Evolutionary conservation across 129 eudicot genomes (phyloP).

Genomic region (Dittrichia graveolens): DNA sequence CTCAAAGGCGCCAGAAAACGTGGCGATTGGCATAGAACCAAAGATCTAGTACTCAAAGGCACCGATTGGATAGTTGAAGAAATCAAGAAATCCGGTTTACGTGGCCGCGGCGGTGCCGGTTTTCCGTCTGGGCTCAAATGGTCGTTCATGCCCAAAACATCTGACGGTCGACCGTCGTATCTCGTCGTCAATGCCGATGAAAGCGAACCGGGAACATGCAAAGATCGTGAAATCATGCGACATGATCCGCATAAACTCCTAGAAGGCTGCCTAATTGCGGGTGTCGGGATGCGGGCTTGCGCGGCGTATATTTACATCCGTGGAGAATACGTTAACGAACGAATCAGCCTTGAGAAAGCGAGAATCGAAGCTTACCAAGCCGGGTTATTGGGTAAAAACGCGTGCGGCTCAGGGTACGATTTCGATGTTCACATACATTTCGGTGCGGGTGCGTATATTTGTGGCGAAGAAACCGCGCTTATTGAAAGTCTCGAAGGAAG

Average conservation of each 20-base stretch:
- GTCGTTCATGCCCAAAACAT: slow-evolving; percentile 88
- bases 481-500: slow-evolving; percentile 88
- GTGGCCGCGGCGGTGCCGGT: slow-evolving; percentile 98
- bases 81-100: slow-evolving; percentile 88
- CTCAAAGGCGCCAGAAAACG: slow-evolving; percentile 91
- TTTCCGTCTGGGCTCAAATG: slow-evolving; percentile 92
- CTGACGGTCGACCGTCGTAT: slow-evolving; percentile 84
- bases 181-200: slow-evolving; percentile 94
- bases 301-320: slow-evolving; percentile 87
- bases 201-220: slow-evolving; percentile 93
- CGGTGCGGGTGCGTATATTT: slow-evolving; percentile 93
- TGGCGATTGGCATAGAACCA: slow-evolving; percentile 88
- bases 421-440: slow-evolving; percentile 80
- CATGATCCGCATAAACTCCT: slow-evolving; percentile 85
- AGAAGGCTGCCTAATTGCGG: slow-evolving; percentile 87
- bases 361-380: slow-evolving; percentile 76
- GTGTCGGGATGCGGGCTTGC: slow-evolving; percentile 79
- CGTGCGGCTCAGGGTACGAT: slow-evolving; percentile 87
- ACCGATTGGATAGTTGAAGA: slow-evolving; percentile 86
- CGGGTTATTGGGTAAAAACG: slow-evolving; percentile 77
- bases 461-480: slow-evolving; percentile 94
- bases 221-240: slow-evolving; percentile 86
- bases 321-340: slow-evolving; percentile 86
- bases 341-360: slow-evolving; percentile 67
- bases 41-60: slow-evolving; percentile 79